Base-by-base conservation (phyloP, 2,329 filamentous ascomycete species). In the Sclerotinia spermophila region DNA sequence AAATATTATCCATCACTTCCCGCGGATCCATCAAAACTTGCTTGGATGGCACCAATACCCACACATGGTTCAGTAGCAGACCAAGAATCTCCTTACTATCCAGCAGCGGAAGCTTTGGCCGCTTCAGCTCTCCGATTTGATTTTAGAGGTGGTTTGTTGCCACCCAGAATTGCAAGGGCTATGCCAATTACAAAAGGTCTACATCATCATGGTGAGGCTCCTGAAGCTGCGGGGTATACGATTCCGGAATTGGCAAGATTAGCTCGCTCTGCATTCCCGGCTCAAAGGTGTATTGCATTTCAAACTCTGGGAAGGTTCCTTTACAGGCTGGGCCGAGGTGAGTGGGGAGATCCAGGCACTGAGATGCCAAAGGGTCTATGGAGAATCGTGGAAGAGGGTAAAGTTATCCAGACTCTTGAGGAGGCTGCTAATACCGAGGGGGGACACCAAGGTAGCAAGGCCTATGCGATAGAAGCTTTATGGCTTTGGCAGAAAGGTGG, bases 1-100 rank as follows among this genome's bases (percentile, higher is more conserved):
- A 97, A 97, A 81, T 99, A 97, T 86, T 99, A 97, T 81, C 94
- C 96, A 19, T 88, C 89, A 73, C 89, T 97, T 1, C 89, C 94
- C 2, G 89, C 94, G 69, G 93, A 97, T 80, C 94, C 94, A 0
- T 89, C 90, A 71, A 91, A 92, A 68, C 87, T 97, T 5, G 92
- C 93, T 30, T 99, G 95, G 95, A 96, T 98, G 87, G 89, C 90
- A 66, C 90, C 91, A 21, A 78, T 91, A 65, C 89, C 89, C 10
- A 89, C 89, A 6, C 80, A 87, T 61, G 86, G 89, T 78, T 89
- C 87, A 58, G 80, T 86, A 56, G 89, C 89, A 33, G 90, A 92
- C 77, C 85, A 84, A 74, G 86, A 90, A 74, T 93, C 91, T 3
- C 86, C 93, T 13, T 98, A 98, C 82, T 92, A 95, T 79, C 94